These are phyloP conservation scores for Skeletonema grethae DNA, from an alignment of 108 stramenopile genomes.

Conservation along the genomic window DNA sequence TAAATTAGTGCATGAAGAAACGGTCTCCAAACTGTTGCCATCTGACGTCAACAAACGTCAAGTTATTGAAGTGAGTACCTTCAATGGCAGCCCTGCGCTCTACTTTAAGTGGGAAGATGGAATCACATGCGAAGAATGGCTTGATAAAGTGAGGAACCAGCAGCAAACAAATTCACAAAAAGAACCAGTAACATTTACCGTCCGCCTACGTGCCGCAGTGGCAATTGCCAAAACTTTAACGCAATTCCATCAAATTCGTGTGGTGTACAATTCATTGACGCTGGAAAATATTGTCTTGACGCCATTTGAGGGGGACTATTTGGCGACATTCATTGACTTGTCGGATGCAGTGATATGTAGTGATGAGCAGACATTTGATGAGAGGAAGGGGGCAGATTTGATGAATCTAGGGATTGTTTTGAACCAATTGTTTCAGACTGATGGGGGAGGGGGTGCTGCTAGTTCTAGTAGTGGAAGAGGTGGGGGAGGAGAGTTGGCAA, in stretches of 20 bases:
- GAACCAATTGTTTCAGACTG: constrained; percentile 19
- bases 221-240: constrained; percentile 11
- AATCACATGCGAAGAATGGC: constrained; percentile 22
- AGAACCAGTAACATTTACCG: background rate
- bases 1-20: constrained; percentile 8
- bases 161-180: background rate
- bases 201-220: constrained; percentile 3
- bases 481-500: background rate
- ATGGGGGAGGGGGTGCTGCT: background rate
- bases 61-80: constrained; percentile 6
- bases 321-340: constrained; percentile 32
- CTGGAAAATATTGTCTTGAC: constrained; percentile 8
- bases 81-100: constrained; percentile 9
- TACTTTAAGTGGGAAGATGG: constrained; percentile 30
- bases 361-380: background rate
- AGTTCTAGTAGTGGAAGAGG: too few relatives aligned
- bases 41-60: background rate
- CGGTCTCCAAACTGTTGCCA: constrained; percentile 1
- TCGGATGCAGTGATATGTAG: constrained; percentile 15
- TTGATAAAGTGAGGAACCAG: background rate
- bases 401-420: constrained; percentile 19
- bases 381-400: background rate
- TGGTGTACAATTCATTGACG: background rate
- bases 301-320: constrained; percentile 23
- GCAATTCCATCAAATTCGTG: background rate